Evolutionary conservation across 2,329 filamentous ascomycete species (phyloP), one percentile per base, ranked within the genome.

Genomic region (Claviceps pusilla): DNA sequence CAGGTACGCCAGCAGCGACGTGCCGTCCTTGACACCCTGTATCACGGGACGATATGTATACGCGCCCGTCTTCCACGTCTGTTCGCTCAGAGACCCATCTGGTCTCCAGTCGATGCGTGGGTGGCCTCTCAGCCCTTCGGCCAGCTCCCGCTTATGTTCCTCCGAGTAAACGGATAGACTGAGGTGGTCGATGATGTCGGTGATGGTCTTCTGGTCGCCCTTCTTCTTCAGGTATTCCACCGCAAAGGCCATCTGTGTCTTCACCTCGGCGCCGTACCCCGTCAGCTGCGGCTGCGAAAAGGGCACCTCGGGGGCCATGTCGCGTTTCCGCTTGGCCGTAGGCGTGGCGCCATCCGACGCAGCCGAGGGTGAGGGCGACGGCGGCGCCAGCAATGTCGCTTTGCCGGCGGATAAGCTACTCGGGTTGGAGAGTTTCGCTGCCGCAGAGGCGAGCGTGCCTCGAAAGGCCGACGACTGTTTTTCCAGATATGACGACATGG

Each of bases 201-300:
- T 73, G 56, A 94, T 86, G 41, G 77, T 79, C 66, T 89, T 80
- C 54, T 85, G 72, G 57, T 82, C 72, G 56, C 80, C 79, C 66
- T 84, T 83, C 65, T 84, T 80, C 71, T 84, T 84, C 56, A 95
- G 80, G 66, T 89, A 87, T 58, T 90, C 82, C 66, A 95, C 83
- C 24, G 89, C 88, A 70, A 89, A 95, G 55, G 86, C 80, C 66
- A 96, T 84, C 68, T 95, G 87, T 12, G 89, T 94, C 73, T 89
- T 84, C 67, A 93, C 82, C 68, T 91, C 85, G 57, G 77, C 77
- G 60, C 89, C 89, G 52, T 84, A 87, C 64, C 84, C 85, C 16
- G 82, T 87, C 63, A 84, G 82, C 59, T 79, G 78, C 24, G 87
- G 87, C 71, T 90, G 87, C 54, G 87, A 90, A 70, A 83, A 91